Percentiles rank a stretch among this genome's conserved stretches.
Evolutionary conservation across 352 stramenopile species (phyloP).

Genomic region (Phytophthora pini): DNA sequence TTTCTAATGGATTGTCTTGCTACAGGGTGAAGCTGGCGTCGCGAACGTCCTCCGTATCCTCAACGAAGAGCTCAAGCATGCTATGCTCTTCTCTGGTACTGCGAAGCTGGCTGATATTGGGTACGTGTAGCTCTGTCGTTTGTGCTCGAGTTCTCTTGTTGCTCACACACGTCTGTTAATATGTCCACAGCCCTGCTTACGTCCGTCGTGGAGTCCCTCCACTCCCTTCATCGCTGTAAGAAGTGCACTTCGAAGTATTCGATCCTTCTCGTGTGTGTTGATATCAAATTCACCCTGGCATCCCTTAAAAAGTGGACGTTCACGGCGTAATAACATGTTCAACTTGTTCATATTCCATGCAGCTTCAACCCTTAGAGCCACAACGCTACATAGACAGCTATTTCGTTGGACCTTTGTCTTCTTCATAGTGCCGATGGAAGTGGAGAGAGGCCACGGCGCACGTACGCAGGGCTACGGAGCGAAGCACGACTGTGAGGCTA

Average conservation of each 20-base stretch:
- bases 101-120: constrained; percentile 71
- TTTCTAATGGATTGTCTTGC: neutral
- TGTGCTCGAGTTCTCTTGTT: neutral
- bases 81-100: constrained; percentile 90
- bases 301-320: neutral
- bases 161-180: constrained; percentile 9
- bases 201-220: constrained; percentile 38
- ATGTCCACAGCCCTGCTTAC: constrained; percentile 31
- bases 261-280: constrained; percentile 10
- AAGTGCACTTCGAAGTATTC: constrained; percentile 5
- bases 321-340: constrained; percentile 6
- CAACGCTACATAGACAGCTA: neutral
- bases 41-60: constrained; percentile 90
- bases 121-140: constrained; percentile 38
- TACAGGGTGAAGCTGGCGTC: constrained; percentile 87
- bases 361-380: constrained; percentile 7
- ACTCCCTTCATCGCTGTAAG: constrained; percentile 40
- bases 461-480: constrained; percentile 25
- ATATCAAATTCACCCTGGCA: constrained; percentile 8
- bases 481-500: neutral
- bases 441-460: constrained; percentile 28
- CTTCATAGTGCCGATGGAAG: constrained; percentile 24
- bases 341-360: constrained; percentile 7
- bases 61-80: constrained; percentile 92
- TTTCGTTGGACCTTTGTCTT: constrained; percentile 26